These are phyloP conservation scores for Pichia nakasei DNA, from an alignment of 805 yeast species.

Conservation along the genomic window DNA sequence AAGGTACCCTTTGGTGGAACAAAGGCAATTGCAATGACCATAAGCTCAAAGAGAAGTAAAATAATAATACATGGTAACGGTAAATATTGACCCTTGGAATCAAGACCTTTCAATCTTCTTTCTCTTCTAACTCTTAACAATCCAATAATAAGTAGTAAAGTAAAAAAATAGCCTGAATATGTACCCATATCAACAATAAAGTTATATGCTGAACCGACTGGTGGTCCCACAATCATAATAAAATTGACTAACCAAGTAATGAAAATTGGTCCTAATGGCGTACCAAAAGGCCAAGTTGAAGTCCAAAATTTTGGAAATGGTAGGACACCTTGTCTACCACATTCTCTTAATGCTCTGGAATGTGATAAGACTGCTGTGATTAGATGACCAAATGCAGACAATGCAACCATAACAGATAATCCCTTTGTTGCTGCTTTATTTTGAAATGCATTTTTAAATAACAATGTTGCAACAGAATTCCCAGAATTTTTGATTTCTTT, in stretches of 20 bases:
- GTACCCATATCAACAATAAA: constrained; percentile 72
- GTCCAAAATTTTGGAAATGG: constrained; percentile 71
- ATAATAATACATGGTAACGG: constrained; percentile 29
- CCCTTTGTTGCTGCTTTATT: constrained; percentile 49
- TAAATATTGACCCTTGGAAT: constrained; percentile 26
- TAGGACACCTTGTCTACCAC: constrained; percentile 74
- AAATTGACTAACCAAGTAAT: constrained; percentile 73
- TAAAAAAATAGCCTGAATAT: constrained; percentile 72
- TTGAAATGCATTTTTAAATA: constrained; percentile 67
- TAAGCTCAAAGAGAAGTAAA: constrained; percentile 26
- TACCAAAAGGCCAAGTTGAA: constrained; percentile 57
- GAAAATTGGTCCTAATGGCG: constrained; percentile 65
- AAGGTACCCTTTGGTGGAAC: constrained; percentile 35
- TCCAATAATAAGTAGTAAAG: constrained; percentile 58
- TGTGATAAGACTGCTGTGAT: constrained; percentile 76
- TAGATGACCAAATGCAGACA: constrained; percentile 76
- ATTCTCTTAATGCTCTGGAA: constrained; percentile 70
- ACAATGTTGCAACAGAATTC: constrained; percentile 65
- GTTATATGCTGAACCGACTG: constrained; percentile 83
- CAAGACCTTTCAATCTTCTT: constrained; percentile 28
- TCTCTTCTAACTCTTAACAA: constrained; percentile 36
- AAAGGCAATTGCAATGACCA: constrained; percentile 34
- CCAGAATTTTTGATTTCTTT: constrained; percentile 54
- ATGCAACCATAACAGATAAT: constrained; percentile 69
- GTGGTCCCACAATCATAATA: constrained; percentile 68